Evolutionary conservation across 306 rosid genomes (phyloP), one percentile per base, ranked within the genome.

Genomic region (Prunus armeniaca): DNA sequence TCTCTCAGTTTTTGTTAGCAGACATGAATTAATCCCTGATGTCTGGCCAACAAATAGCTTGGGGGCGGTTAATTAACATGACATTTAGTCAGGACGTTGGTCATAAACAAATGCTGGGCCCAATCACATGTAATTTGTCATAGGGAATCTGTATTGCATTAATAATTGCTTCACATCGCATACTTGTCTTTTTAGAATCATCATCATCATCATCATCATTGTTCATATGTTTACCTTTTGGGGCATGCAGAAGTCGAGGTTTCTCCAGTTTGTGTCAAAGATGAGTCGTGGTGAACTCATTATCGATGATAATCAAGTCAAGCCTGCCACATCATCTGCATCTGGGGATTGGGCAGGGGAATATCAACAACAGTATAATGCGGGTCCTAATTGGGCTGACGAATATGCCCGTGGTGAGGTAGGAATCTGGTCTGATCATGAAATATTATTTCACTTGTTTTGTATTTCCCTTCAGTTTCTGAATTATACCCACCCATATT

Each of bases 281-380:
- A 95, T 95, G 99, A 95, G 93, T 79, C 95, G 97, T 51, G 99
- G 99, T 30, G 99, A 95, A 79, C 87, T 95, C 75, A 89, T 86
- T 81, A 88, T 92, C 66, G 96, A 95, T 79, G 97, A 89, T 75
- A 88, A 92, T 84, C 99, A 95, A 89, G 93, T 92, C 76, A 94
- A 90, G 89, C 89, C 84, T 71, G 82, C 73, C 74, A 64, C 89
- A 22, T 73, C 82, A 63, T 86, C 92, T 13, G 61, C 89, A 49
- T 78, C 98, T 76, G 98, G 90, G 70, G 91, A 91, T 80, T 95
- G 99, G 99, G 96, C 93, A 34, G 75, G 90, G 32, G 98, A 92
- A 80, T 92, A 91, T 78, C 87, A 89, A 78, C 92, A 87, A 73
- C 91, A 87, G 69, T 88, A 91, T 83, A 84, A 73, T 78, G 79